A percentile compares a stretch with the other conserved stretches of the same genome.
These are phyloP conservation scores for Boehmeria nivea DNA, from an alignment of 306 rosid species.

Conservation along the genomic window DNA sequence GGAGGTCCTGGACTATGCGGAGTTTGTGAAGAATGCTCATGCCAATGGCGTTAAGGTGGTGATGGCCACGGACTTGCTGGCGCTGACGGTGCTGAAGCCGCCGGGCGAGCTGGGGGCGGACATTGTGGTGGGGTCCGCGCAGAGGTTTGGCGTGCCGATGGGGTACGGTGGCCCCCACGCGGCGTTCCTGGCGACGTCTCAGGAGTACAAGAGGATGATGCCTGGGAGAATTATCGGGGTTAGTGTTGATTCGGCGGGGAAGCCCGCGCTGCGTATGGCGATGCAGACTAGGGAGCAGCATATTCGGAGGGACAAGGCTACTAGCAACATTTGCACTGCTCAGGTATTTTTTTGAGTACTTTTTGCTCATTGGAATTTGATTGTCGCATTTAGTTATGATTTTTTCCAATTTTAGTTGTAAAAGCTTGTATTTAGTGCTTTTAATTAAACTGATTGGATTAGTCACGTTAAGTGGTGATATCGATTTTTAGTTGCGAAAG, in stretches of 20 bases:
- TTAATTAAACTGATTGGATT: too few species aligned
- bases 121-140: conserved; percentile 97
- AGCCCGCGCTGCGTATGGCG: conserved; percentile 94
- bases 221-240: conserved; percentile 96
- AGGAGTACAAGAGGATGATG: conserved; percentile 99
- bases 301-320: conserved; percentile 97
- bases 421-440: too few species aligned
- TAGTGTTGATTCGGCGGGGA: conserved; percentile 89
- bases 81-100: conserved; percentile 82
- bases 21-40: conserved; percentile 88
- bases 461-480: too few species aligned
- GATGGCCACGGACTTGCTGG: conserved; percentile 89
- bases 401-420: too few species aligned
- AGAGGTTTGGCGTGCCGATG: conserved; percentile 98
- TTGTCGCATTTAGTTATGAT: too few species aligned
- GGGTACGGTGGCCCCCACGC: conserved; percentile 99
- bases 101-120: conserved; percentile 97
- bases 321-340: conserved; percentile 98
- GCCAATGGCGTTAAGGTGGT: conserved; percentile 94
- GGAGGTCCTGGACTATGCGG: conserved; percentile 90
- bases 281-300: conserved; percentile 99
- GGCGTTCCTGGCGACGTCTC: conserved; percentile 94
- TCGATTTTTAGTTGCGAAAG: too few species aligned
- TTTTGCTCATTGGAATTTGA: too few species aligned
- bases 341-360: conserved; percentile 43